A percentile compares a stretch with the other conserved stretches of the same genome.
phyloP scores from a whole-genome alignment of 2,329 filamentous ascomycete species.

The Metarhizium humberi region DNA sequence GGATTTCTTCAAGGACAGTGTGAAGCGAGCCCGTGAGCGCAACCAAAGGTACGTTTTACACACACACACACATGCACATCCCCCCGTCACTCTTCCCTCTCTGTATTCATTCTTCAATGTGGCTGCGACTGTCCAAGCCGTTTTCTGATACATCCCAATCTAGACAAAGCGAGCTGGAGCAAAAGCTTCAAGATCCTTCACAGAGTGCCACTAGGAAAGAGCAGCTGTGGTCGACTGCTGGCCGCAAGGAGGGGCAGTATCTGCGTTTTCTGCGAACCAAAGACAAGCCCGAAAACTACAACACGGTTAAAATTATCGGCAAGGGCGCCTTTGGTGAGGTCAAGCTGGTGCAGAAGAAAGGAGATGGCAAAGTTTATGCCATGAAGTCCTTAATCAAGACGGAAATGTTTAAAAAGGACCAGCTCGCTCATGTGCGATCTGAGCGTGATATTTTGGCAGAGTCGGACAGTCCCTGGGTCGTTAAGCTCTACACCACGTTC shows the following conservation, averaged over 20 bases:
- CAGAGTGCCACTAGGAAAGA: conserved; percentile 69
- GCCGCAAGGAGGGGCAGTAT: conserved; percentile 85
- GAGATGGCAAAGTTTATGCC: conserved; percentile 93
- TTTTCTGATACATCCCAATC: background rate
- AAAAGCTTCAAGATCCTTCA: conserved; percentile 68
- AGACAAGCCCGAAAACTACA: conserved; percentile 90
- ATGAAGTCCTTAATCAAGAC: conserved; percentile 98
- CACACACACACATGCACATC: background rate
- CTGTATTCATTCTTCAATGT: background rate
- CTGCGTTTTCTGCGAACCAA: conserved; percentile 89
- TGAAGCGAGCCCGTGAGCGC: conserved; percentile 87
- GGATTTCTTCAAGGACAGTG: conserved; percentile 98
- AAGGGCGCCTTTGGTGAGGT: conserved; percentile 99
- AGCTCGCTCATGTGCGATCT: conserved; percentile 91
- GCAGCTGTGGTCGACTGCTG: conserved; percentile 75
- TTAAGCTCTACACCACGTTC: conserved; percentile 97
- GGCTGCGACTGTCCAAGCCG: background rate
- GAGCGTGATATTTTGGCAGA: conserved; percentile 97
- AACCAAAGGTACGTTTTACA: conserved; percentile 67
- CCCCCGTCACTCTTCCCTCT: background rate
- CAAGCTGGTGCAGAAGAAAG: conserved; percentile 92
- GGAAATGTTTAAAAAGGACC: conserved; percentile 99
- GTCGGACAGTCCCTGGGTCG: conserved; percentile 98
- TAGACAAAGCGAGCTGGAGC: conserved; percentile 88
- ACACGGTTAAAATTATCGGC: conserved; percentile 94